These are phyloP conservation scores for Parietaria judaica DNA, from an alignment of 306 rosid genomes.

Conservation along the genomic window DNA sequence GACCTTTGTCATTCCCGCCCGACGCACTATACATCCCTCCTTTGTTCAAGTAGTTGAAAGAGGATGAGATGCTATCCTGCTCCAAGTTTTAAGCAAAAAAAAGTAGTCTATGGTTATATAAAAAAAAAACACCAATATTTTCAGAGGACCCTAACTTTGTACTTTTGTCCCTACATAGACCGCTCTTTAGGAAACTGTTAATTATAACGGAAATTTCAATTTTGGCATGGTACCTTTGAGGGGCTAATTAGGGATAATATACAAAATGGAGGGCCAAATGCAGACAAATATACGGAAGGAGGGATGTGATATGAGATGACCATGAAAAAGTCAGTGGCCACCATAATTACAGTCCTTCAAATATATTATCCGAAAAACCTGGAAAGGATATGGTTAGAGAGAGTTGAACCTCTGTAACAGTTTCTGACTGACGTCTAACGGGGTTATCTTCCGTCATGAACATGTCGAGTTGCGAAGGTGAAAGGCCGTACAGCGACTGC, in stretches of 20 bases:
- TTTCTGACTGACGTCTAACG: slow-evolving; percentile 42
- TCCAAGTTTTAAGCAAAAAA: slow-evolving; percentile 11
- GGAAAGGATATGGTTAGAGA: slow-evolving; percentile 4
- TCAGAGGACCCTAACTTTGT: too few relatives aligned
- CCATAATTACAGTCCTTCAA: not conserved
- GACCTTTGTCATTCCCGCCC: slow-evolving; percentile 30
- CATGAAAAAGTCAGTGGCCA: too few relatives aligned
- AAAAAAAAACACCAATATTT: not conserved
- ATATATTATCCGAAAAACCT: not conserved
- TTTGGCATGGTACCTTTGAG: too few relatives aligned
- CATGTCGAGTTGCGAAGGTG: slow-evolving; percentile 88
- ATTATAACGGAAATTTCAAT: too few relatives aligned
- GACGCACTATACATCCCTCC: slow-evolving; percentile 80
- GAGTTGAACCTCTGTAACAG: slow-evolving; percentile 64
- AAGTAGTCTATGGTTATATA: slow-evolving; percentile 12
- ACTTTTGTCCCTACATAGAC: not conserved
- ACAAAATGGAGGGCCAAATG: too few relatives aligned
- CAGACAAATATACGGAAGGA: too few relatives aligned
- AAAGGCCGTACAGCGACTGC: slow-evolving; percentile 66
- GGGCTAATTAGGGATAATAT: too few relatives aligned
- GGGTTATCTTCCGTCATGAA: slow-evolving; percentile 85
- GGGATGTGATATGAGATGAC: too few relatives aligned
- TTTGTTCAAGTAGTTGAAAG: slow-evolving; percentile 56
- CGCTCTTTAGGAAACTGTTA: too few relatives aligned
- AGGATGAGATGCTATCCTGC: slow-evolving; percentile 81